Percentiles rank a stretch among this genome's conserved stretches.
These are phyloP conservation scores for Cylindrotheca closterium DNA, from an alignment of 108 stramenopile genomes.

Conservation along the genomic window DNA sequence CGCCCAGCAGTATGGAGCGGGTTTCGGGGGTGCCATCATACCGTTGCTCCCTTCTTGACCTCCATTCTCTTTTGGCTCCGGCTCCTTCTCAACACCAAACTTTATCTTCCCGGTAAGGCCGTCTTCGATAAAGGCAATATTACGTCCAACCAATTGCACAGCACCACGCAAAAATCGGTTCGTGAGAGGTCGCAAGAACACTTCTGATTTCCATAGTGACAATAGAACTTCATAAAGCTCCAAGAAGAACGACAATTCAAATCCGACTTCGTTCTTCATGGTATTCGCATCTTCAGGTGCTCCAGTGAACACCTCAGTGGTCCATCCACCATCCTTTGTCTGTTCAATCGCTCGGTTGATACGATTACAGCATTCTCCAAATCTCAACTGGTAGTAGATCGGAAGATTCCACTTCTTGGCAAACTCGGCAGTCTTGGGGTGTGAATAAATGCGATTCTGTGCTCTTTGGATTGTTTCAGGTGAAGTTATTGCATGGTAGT, in stretches of 20 bases:
- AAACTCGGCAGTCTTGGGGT: constrained; percentile 84
- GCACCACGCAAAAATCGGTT: constrained; percentile 80
- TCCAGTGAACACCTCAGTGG: constrained; percentile 73
- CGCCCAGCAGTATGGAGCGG: constrained; percentile 71
- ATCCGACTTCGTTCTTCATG: constrained; percentile 54
- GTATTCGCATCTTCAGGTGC: constrained; percentile 20
- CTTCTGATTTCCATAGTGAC: constrained; percentile 63
- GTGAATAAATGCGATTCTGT: constrained; percentile 73
- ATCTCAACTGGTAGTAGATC: constrained; percentile 89
- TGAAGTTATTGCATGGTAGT: constrained; percentile 52
- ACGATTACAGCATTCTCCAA: constrained; percentile 79
- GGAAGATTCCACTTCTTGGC: constrained; percentile 86
- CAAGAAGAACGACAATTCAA: constrained; percentile 78
- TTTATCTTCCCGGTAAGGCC: constrained; percentile 72
- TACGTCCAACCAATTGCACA: constrained; percentile 73
- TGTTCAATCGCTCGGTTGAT: constrained; percentile 69
- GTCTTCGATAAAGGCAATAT: constrained; percentile 69
- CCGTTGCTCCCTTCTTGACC: constrained; percentile 27
- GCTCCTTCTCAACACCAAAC: constrained; percentile 51
- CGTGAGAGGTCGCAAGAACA: constrained; percentile 71
- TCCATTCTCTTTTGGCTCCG: constrained; percentile 14
- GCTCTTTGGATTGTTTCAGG: constrained; percentile 45
- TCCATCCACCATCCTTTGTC: constrained; percentile 71
- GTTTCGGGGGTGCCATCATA: constrained; percentile 13
- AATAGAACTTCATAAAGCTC: constrained; percentile 73